A percentile compares a stretch with the other conserved stretches of the same genome.
Conservation (phyloP, 441 rosid species). For the Syzygium malaccense region DNA sequence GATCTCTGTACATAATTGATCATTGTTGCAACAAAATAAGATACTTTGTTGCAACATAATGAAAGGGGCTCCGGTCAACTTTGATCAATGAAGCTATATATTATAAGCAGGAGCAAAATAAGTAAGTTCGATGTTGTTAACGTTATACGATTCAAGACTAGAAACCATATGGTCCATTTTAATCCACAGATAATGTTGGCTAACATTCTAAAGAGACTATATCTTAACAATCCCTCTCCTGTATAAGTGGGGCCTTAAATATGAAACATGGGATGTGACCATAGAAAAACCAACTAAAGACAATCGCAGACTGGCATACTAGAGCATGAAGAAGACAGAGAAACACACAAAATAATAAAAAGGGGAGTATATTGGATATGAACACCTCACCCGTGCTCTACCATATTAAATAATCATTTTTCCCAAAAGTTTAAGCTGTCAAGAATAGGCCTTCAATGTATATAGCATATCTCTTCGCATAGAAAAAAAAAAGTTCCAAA, state of each 20-base stretch:
- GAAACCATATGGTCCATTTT: neutral
- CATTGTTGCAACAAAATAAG: neutral
- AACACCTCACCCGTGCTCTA: neutral
- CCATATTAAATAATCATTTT: neutral
- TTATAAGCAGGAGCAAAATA: neutral
- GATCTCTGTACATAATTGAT: neutral
- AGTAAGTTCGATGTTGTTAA: neutral
- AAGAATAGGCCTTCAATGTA: neutral
- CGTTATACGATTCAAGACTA: neutral
- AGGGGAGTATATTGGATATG: neutral
- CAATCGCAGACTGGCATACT: neutral
- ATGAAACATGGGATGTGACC: neutral
- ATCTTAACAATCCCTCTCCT: neutral
- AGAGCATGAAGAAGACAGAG: neutral
- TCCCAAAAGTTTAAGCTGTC: neutral
- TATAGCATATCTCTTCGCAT: neutral
- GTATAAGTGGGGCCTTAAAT: neutral
- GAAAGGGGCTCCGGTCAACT: neutral
- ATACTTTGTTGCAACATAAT: neutral
- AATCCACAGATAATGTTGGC: neutral
- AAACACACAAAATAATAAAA: neutral
- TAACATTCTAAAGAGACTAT: neutral
- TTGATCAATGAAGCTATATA: neutral
- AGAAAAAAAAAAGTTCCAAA: neutral
- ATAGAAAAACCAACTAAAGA: neutral